Percentiles rank a stretch among this genome's conserved stretches.
These are phyloP conservation scores for Osmanthus fragrans DNA, from an alignment of 257 asterid species.

Conservation along the genomic window DNA sequence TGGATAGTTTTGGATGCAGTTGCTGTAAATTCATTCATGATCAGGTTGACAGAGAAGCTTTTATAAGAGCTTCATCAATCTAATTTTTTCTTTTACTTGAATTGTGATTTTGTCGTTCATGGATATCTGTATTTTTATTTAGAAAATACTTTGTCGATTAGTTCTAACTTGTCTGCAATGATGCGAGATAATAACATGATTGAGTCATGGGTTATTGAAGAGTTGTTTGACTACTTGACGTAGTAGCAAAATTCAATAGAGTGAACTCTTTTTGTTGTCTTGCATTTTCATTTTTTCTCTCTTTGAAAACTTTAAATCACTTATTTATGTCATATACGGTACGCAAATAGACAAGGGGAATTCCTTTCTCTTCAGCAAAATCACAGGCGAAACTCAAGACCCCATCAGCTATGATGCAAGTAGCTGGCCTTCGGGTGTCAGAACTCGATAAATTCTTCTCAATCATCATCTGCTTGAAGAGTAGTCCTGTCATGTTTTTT, in stretches of 20 bases:
- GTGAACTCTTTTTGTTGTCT: no score
- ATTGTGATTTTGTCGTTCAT: slow-evolving; percentile 34
- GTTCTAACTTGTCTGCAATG: slow-evolving; percentile 35
- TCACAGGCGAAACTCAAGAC: no score
- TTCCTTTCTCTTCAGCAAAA: no score
- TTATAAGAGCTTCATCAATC: slow-evolving; percentile 35
- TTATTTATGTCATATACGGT: no score
- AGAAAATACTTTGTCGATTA: slow-evolving; percentile 19
- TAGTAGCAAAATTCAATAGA: neutral
- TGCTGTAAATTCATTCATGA: slow-evolving; percentile 92
- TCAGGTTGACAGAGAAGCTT: slow-evolving; percentile 86
- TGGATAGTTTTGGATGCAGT: slow-evolving; percentile 89
- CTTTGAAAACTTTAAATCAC: no score
- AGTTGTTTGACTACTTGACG: neutral
- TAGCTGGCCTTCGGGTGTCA: no score
- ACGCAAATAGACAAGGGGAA: no score
- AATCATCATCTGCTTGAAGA: no score
- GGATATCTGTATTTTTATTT: slow-evolving; percentile 26
- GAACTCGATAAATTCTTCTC: no score
- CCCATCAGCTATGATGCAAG: no score
- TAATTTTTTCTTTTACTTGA: slow-evolving; percentile 22
- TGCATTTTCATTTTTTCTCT: neutral
- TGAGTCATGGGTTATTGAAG: neutral
- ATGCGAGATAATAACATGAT: neutral
- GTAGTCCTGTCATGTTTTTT: no score